Base-by-base conservation (phyloP, 441 rosid genomes). In the Gossypium schwendimanii region DNA sequence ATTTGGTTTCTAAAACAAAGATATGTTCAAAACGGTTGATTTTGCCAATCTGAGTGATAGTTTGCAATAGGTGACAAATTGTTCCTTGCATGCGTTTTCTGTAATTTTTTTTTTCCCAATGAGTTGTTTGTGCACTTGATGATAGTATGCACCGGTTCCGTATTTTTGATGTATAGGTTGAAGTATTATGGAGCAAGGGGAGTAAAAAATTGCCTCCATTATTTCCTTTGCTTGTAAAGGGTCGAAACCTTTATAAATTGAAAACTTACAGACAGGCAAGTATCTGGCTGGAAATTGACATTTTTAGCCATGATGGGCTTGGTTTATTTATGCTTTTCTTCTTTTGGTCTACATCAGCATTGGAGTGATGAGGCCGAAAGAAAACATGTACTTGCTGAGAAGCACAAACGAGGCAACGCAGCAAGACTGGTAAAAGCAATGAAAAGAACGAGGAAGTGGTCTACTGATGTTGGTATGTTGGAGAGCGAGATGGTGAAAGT, bases 131-230 rank as follows among this genome's bases (percentile, higher is more conserved):
- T 23, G 45, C 23, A 21, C 44, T 12, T 73, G 28, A 26, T 63
- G n/a, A 26, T 21, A 55, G 9, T 73, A 26, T 71, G 33, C 68
- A 20, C 52, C 23, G 15, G 14, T 53, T 74, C 66, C 53, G 63
- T 71, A 47, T 75, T 50, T 76, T 21, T 70, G 8, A 70, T 80
- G 47, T 73, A 44, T 70, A 85, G 92, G 81, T 90, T 75, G 91
- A 90, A 83, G 87, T 90, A 68, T 77, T 88, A 28, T 90, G 91
- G 92, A 85, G 85, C 69, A 81, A 79, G 67, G 92, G 91, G 50
- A 63, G 49, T 14, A 83, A 82, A 73, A 77, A 73, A 75, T 62
- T 90, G 80, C 84, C 84, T 69, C 81, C 89, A 28, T 79, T 88
- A 71, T 82, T 77, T 79, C 91, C 91, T 45, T 77, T 89, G 78